Conservation (phyloP, 768 basidiomycete species). For the Lactarius quietus region DNA sequence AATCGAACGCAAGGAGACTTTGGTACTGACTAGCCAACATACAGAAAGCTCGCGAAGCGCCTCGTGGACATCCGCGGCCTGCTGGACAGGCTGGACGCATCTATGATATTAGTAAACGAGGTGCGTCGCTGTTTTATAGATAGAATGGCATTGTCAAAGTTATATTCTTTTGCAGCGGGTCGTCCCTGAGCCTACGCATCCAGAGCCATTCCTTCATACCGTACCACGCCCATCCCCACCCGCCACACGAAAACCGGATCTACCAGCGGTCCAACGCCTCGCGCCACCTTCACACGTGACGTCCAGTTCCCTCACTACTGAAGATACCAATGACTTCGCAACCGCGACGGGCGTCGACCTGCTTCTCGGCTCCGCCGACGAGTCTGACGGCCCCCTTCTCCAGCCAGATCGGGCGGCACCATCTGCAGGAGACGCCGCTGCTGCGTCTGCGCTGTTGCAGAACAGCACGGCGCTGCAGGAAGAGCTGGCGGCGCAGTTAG, state of each 20-base stretch:
- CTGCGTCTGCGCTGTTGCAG: constrained; percentile 43
- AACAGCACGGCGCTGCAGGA: constrained; percentile 62
- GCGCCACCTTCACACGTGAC: constrained; percentile 27
- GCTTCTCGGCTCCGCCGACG: constrained; percentile 10
- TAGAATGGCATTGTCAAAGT: too few relatives aligned
- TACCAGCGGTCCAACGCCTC: constrained; percentile 1
- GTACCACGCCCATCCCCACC: constrained; percentile 44
- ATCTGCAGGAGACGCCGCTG: constrained; percentile 29
- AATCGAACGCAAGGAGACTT: neutral
- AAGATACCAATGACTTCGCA: neutral
- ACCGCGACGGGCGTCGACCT: constrained; percentile 3
- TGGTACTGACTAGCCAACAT: neutral
- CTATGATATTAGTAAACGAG: constrained; percentile 50
- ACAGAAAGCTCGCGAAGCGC: constrained; percentile 43
- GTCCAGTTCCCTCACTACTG: constrained; percentile 11
- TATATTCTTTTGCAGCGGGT: constrained; percentile 36
- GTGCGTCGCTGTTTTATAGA: too few relatives aligned
- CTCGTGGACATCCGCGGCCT: constrained; percentile 47
- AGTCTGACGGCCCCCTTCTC: constrained; percentile 33
- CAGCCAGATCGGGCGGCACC: constrained; percentile 31
- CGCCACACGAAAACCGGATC: constrained; percentile 8
- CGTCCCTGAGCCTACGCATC: constrained; percentile 39
- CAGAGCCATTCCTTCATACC: constrained; percentile 49
- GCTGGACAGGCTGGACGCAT: constrained; percentile 53
- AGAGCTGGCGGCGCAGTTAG: constrained; percentile 68